Base-by-base conservation (phyloP, 1,284 basidiomycete genomes). In the Naganishia sp. region DNA sequence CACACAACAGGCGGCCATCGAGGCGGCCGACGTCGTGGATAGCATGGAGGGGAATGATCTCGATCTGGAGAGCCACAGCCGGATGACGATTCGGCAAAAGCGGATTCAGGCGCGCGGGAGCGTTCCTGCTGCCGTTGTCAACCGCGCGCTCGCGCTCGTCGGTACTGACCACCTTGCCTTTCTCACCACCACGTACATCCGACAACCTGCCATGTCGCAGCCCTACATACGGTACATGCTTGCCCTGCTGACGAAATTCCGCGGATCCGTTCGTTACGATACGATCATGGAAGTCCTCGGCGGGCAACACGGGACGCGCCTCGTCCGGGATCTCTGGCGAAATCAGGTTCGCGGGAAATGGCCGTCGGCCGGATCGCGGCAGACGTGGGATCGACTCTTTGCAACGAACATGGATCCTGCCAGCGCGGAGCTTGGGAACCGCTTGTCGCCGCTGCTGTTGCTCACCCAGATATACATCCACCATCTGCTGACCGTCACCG, bases 401-500 rank as follows among this genome's bases (percentile, higher is more conserved):
- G 63, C 45, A 15, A 41, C 46, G 15, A 17, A 32, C 28, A 23
- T 23, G 6, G 58, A 42, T 41, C 15, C 45, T 17, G 46, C 49
- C 21, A 49, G 23, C 35, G 43, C 25, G 25, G 46, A 84, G 63
- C 82, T 79, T 2, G 50, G 75, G 0, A 79, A 75, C 70, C 65
- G 73, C 65, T 18, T 82, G 46, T 84, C 88, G 0, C 82, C 89
- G 1, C 80, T 99, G 1, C 80, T 98, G 2, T 84, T 97, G 56
- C 84, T 97, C 3, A 84, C 86, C 7, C 89, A 94, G 65, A 79
- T 97, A 21, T 95, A 97, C 77, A 86, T 87, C 2, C 89, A 95
- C 69, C 86, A 88, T 13, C 85, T 99, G 21, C 83, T 94, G 46
- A 92, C 94, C 0, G 90, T 99, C 82, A 92, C 92, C 2, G 96